phyloP scores from a whole-genome alignment of 2,329 filamentous ascomycete species.

The Rugonectria rugulosa region DNA sequence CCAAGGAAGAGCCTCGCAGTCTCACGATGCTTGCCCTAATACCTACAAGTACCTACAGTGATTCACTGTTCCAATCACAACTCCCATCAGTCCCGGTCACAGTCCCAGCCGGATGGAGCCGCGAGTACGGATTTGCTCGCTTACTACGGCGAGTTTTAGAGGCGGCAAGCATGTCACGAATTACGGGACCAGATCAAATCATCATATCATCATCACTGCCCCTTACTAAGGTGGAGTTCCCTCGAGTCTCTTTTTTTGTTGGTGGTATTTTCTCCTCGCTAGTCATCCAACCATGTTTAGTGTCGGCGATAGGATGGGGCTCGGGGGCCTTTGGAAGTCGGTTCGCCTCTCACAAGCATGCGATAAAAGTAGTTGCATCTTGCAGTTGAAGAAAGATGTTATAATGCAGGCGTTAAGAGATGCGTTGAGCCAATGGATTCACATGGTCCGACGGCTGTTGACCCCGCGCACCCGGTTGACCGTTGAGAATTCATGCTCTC shows the following conservation, averaged over 20 bases:
- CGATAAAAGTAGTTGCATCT: background rate
- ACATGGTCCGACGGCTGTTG: background rate
- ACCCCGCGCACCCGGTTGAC: background rate
- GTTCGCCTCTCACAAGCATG: slow-evolving; percentile 5
- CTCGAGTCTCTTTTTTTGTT: no score
- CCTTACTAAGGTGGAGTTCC: slow-evolving; percentile 22
- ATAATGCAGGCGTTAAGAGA: background rate
- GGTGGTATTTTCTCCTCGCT: slow-evolving; percentile 9
- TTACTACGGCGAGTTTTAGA: background rate
- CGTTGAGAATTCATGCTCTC: background rate
- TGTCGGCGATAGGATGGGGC: slow-evolving; percentile 1
- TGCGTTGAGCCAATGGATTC: background rate
- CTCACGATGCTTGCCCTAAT: background rate
- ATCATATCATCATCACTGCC: slow-evolving; percentile 20
- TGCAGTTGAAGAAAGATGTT: no score
- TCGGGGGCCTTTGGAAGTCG: no score
- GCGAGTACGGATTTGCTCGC: background rate
- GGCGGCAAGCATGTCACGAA: slow-evolving; percentile 15
- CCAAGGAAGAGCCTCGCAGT: no score
- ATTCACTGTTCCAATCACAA: no score
- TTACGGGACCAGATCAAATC: slow-evolving; percentile 15
- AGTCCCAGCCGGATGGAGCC: slow-evolving; percentile 2
- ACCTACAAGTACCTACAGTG: no score
- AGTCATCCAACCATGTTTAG: slow-evolving; percentile 6
- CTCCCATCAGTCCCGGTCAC: no score